Conservation (phyloP, 2,329 filamentous ascomycete species). For the Furcasterigmium sp. region DNA sequence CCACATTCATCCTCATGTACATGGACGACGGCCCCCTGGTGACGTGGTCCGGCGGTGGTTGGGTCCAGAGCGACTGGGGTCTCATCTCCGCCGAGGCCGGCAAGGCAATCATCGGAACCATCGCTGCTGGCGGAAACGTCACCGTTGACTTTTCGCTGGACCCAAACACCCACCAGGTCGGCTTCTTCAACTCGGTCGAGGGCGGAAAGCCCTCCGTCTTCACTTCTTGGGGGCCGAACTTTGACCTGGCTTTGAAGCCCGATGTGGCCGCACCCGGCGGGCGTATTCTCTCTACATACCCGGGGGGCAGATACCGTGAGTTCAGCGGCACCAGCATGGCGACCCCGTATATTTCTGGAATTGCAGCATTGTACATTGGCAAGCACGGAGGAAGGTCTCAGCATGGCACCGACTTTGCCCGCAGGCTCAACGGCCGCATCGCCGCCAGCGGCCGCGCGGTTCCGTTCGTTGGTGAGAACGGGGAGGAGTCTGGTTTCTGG, state of each 20-base stretch:
- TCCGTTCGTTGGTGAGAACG: slow-evolving; percentile 7
- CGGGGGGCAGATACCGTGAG: slow-evolving; percentile 15
- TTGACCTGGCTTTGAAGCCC: slow-evolving; percentile 35
- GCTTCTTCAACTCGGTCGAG: slow-evolving; percentile 6
- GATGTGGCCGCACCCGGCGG: slow-evolving; percentile 36
- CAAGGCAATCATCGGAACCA: slow-evolving; percentile 11
- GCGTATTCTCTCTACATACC: slow-evolving; percentile 34
- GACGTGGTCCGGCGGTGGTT: slow-evolving; percentile 17
- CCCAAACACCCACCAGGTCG: slow-evolving; percentile 10
- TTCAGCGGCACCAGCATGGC: slow-evolving; percentile 1
- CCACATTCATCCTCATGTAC: slow-evolving; percentile 56
- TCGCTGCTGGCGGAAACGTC: slow-evolving; percentile 11
- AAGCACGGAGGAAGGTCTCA: not conserved
- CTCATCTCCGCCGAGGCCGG: slow-evolving; percentile 4
- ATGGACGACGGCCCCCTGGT: slow-evolving; percentile 37
- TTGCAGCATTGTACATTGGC: not conserved
- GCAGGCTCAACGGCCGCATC: slow-evolving; percentile 10
- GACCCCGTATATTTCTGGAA: not conserved
- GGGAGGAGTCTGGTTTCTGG: slow-evolving; percentile 15
- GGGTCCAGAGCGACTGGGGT: not conserved
- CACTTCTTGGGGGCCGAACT: slow-evolving; percentile 35
- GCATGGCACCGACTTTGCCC: slow-evolving; percentile 10
- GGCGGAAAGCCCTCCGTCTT: slow-evolving; percentile 30
- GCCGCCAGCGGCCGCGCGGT: slow-evolving; percentile 8
- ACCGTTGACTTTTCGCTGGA: slow-evolving; percentile 13